Evolutionary conservation across 2,329 filamentous ascomycete species (phyloP), one percentile per base, ranked within the genome.

Genomic region (Colletotrichum limetticola): DNA sequence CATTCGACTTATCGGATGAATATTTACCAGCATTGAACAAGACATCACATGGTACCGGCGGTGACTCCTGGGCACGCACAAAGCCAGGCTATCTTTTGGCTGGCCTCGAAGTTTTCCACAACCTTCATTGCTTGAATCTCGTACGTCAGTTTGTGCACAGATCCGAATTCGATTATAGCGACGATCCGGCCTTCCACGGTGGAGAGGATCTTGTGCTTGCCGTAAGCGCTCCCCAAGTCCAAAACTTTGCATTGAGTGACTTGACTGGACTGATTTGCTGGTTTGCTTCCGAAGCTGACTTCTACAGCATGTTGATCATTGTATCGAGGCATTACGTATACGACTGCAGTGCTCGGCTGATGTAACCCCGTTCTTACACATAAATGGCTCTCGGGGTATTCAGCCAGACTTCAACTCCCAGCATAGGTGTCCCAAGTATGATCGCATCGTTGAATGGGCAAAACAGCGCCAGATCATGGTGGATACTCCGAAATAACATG

Each of bases 51-150:
- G 68, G 61, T 16, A n/a, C 26, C 14, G 46, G 22, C 9, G 68
- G 68, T 7, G 55, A 70, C 55, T 26, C 42, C 12, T 70, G 68
- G 68, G 68, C 62, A 11, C 61, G 61, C 5, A 70, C 68, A 2
- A 6, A 42, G 5, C 66, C 68, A 24, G 68, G 68, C 26, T 60
- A 66, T 42, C 55, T 70, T 6, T 30, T 70, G 12, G 68, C 68
- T 4, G 90, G 86, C 0, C 80, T 90, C 4, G 88, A 90, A 76
- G 88, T 89, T 0, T 90, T 90, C 78, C 88, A 90, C 78, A 87
- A 87, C 76, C 81, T 88, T 42, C 86, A 87, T 60, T 88, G 86
- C 78, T 79, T 88, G 49, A 88, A 88, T 75, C 76, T 87, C 35
- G 78, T 84, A 76, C 78, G 86, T 14, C 68, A 70, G 16, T 70